A percentile compares a stretch with the other conserved stretches of the same genome.
Conservation (phyloP, 164 flowering plant species). For the Stephania yunnanensis region DNA sequence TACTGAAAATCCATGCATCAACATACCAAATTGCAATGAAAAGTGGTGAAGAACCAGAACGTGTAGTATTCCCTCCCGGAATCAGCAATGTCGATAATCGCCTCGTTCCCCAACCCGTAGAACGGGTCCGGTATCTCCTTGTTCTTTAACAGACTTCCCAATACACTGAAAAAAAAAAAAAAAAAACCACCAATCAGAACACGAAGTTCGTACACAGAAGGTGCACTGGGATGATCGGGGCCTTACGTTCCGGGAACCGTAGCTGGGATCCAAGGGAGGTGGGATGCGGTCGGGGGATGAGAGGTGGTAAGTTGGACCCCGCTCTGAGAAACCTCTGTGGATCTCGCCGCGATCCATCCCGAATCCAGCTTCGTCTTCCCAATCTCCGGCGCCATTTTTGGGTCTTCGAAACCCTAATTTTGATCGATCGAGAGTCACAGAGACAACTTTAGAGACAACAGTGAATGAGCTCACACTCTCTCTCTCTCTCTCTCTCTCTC, state of each 20-base stretch:
- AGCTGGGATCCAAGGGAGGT: slow-evolving; percentile 82
- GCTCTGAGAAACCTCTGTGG: slow-evolving; percentile 56
- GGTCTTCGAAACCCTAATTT: not conserved
- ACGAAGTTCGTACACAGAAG: not conserved
- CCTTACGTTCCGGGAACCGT: slow-evolving; percentile 91
- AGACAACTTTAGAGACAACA: no score
- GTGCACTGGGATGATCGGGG: not conserved
- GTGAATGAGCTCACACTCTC: no score
- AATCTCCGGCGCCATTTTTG: slow-evolving; percentile 37
- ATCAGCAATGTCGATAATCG: slow-evolving; percentile 85
- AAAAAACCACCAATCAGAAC: not conserved
- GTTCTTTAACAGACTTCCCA: slow-evolving; percentile 83
- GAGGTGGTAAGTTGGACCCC: slow-evolving; percentile 89
- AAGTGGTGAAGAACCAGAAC: slow-evolving; percentile 91
- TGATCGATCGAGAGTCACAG: no score
- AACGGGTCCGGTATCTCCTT: slow-evolving; percentile 90
- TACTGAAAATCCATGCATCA: not conserved
- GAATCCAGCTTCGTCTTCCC: slow-evolving; percentile 70
- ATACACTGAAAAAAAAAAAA: slow-evolving; percentile 46
- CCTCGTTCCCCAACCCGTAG: slow-evolving; percentile 78
- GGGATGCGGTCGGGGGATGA: slow-evolving; percentile 40
- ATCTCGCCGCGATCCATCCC: slow-evolving; percentile 94
- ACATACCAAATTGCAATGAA: slow-evolving; percentile 65
- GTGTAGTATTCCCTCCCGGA: slow-evolving; percentile 94
- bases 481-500: no score